Percentiles rank a stretch among this genome's conserved stretches.
Conservation (phyloP, 768 basidiomycete genomes). For the Mycena haematopus region DNA sequence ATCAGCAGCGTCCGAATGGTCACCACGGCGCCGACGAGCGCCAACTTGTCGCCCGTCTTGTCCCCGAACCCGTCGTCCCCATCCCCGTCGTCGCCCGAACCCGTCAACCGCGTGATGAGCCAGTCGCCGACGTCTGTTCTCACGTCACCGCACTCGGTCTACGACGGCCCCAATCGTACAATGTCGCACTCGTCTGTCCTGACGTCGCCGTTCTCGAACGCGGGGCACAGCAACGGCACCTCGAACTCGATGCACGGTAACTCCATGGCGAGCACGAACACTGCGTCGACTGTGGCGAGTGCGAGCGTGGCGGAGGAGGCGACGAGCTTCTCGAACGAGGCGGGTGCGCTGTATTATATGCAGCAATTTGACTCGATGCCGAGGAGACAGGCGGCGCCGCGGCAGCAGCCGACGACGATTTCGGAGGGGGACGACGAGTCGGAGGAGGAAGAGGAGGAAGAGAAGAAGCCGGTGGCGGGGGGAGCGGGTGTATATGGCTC, state of each 20-base stretch:
- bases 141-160: slow-evolving; percentile 38
- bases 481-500: slow-evolving; percentile 8
- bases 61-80: not conserved
- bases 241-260: slow-evolving; percentile 21
- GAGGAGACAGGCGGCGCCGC: slow-evolving; percentile 31
- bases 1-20: slow-evolving; percentile 27
- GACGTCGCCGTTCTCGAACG: slow-evolving; percentile 47
- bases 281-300: slow-evolving; percentile 23
- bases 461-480: slow-evolving; percentile 7
- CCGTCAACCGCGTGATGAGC: not conserved
- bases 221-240: slow-evolving; percentile 26
- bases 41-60: not conserved
- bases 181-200: slow-evolving; percentile 33
- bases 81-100: not conserved
- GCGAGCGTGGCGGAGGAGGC: slow-evolving; percentile 35
- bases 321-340: slow-evolving; percentile 56
- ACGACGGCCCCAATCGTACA: slow-evolving; percentile 8
- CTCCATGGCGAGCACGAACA: slow-evolving; percentile 26
- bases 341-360: slow-evolving; percentile 75
- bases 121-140: not conserved
- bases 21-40: slow-evolving; percentile 1
- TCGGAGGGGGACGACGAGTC: slow-evolving; percentile 51
- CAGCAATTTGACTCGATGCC: slow-evolving; percentile 53
- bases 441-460: slow-evolving; percentile 37
- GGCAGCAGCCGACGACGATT: slow-evolving; percentile 53